Evolutionary conservation across 164 flowering plant genomes (phyloP).

Genomic region (grape (Vitis vinifera)): DNA sequence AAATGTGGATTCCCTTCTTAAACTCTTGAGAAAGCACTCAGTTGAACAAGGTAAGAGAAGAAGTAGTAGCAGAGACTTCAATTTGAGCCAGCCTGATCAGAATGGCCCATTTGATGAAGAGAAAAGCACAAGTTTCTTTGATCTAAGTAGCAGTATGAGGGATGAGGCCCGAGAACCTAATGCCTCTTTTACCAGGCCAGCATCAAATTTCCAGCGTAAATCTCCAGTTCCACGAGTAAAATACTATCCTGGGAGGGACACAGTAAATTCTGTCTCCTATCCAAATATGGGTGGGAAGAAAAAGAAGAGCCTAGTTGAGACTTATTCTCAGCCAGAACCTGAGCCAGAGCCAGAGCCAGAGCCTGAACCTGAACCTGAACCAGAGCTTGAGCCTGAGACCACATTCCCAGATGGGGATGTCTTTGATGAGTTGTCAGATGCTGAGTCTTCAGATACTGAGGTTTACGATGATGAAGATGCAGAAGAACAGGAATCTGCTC

Average conservation of each 20-base stretch:
- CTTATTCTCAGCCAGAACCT: conserved; percentile 17
- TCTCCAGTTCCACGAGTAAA: conserved; percentile 74
- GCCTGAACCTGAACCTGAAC: conserved; percentile 15
- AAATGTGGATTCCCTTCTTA: conserved; percentile 87
- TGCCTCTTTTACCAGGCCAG: conserved; percentile 45
- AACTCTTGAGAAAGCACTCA: conserved; percentile 75
- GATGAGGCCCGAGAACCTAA: conserved; percentile 38
- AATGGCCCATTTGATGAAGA: conserved; percentile 33
- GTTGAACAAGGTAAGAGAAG: conserved; percentile 61
- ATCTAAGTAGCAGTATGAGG: conserved; percentile 28
- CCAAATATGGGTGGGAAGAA: conserved; percentile 25
- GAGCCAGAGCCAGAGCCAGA: conserved; percentile 23
- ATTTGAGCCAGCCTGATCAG: conserved; percentile 35
- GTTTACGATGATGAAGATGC: conserved; percentile 26
- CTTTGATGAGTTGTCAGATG: conserved; percentile 33
- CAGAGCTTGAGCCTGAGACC: conserved; percentile 21
- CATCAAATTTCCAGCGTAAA: conserved; percentile 64
- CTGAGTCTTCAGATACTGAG: conserved; percentile 37
- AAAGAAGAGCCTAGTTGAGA: conserved; percentile 19
- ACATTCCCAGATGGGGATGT: conserved; percentile 23
- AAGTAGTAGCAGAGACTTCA: conserved; percentile 28
- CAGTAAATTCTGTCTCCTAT: conserved; percentile 17
- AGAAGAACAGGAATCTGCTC: conserved; percentile 20
- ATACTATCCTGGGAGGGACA: conserved; percentile 34
- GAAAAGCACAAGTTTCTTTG: conserved; percentile 34